phyloP scores from a whole-genome alignment of 2,329 filamentous ascomycete species.

The Hymenotorrendiella dingleyae region DNA sequence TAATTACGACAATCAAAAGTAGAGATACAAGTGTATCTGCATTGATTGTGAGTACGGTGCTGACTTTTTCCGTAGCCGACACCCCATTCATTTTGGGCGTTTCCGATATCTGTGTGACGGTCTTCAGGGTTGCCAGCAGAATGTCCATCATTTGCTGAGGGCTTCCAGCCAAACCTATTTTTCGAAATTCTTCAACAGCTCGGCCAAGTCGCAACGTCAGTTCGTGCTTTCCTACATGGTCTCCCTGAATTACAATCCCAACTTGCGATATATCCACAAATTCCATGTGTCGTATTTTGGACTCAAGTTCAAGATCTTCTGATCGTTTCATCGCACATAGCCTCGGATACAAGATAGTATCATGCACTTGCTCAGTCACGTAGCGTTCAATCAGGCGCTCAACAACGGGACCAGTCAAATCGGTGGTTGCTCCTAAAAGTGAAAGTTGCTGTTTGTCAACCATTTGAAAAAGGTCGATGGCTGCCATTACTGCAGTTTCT shows the following conservation, averaged over 20 bases:
- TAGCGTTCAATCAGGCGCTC: constrained; percentile 94
- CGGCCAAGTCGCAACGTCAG: constrained; percentile 69
- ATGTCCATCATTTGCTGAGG: constrained; percentile 35
- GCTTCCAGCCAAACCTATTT: constrained; percentile 63
- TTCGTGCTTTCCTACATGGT: constrained; percentile 71
- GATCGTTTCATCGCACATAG: constrained; percentile 70
- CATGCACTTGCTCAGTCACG: constrained; percentile 86
- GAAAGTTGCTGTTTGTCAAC: constrained; percentile 96
- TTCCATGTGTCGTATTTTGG: constrained; percentile 87
- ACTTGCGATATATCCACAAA: constrained; percentile 92
- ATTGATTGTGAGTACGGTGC: constrained; percentile 55
- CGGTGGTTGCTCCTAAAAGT: constrained; percentile 83
- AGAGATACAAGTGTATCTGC: constrained; percentile 92
- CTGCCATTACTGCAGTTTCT: constrained; percentile 86
- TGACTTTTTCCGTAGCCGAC: constrained; percentile 33
- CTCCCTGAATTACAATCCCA: constrained; percentile 78
- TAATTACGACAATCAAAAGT: constrained; percentile 85
- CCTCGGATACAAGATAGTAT: constrained; percentile 74
- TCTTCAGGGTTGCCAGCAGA: constrained; percentile 54
- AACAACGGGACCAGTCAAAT: constrained; percentile 84
- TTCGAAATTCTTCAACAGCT: constrained; percentile 84
- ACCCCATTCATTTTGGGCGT: constrained; percentile 33
- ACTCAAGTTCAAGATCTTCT: constrained; percentile 83
- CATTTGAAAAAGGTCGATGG: constrained; percentile 91
- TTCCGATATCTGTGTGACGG: constrained; percentile 64